Conservation (phyloP, 2,329 filamentous ascomycete species). For the Scedosporium dehoogii region DNA sequence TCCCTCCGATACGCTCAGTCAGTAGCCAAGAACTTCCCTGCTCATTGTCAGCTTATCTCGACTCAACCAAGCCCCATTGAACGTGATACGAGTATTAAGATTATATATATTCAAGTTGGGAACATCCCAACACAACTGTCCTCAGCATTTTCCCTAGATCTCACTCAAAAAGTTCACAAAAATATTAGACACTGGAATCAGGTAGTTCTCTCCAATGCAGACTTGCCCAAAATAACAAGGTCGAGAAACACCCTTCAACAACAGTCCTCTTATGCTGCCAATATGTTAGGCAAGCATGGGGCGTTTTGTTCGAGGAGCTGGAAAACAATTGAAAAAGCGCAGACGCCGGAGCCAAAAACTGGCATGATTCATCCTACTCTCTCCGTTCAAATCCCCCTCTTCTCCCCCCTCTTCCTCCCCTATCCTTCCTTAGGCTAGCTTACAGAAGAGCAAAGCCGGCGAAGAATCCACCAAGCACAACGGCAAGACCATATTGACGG, state of each 20-base stretch:
- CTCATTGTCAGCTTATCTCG: not conserved
- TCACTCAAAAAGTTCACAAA: not conserved
- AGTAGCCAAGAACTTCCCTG: not conserved
- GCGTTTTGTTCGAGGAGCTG: not conserved
- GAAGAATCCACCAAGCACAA: slow-evolving; percentile 28
- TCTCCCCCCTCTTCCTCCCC: not conserved
- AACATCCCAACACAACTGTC: not conserved
- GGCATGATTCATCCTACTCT: not conserved
- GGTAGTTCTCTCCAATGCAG: not conserved
- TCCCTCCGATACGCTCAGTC: not conserved
- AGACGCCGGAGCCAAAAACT: not conserved
- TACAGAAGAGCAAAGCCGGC: slow-evolving; percentile 30
- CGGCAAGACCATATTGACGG: slow-evolving; percentile 21
- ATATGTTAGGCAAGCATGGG: not conserved
- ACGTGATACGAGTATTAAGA: not conserved
- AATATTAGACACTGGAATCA: not conserved
- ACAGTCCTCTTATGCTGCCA: not conserved
- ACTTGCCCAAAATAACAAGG: not conserved
- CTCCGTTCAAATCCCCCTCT: not conserved
- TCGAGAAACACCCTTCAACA: not conserved
- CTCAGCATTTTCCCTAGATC: not conserved
- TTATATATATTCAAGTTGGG: not conserved
- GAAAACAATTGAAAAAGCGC: not conserved
- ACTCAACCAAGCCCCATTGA: not conserved
- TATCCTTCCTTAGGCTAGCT: slow-evolving; percentile 3